Evolutionary conservation across 2,329 filamentous ascomycete genomes (phyloP).

Genomic region (Fusarium armeniacum): DNA sequence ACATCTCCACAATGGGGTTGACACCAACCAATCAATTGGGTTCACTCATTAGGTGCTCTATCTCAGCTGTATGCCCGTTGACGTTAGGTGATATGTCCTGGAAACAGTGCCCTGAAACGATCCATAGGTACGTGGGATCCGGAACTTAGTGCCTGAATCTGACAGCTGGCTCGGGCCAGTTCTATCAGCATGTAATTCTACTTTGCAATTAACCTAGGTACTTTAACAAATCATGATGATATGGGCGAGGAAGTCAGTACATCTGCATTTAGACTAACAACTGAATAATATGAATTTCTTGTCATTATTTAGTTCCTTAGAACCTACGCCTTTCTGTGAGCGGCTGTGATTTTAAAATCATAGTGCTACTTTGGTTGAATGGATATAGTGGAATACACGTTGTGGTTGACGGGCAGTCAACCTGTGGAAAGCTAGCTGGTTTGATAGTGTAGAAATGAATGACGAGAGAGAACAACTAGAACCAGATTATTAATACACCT

Average conservation of each 20-base stretch:
- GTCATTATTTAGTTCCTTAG: neutral
- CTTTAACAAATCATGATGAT: neutral
- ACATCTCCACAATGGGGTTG: neutral
- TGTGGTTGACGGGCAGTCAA: too few species aligned
- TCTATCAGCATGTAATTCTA: slow-evolving; percentile 2
- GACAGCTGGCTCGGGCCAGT: neutral
- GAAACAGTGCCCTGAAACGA: neutral
- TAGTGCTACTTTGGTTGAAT: neutral
- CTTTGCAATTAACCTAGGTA: neutral
- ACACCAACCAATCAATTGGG: neutral
- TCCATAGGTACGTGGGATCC: too few species aligned
- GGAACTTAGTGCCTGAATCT: neutral
- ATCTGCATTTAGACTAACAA: neutral
- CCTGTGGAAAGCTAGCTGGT: too few species aligned
- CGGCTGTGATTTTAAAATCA: neutral
- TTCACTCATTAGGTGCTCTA: neutral
- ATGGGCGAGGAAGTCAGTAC: slow-evolving; percentile 13
- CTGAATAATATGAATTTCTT: neutral
- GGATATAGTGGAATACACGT: too few species aligned
- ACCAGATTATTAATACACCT: neutral
- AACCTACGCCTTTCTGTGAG: neutral
- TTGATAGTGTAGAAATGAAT: too few species aligned
- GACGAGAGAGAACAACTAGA: neutral
- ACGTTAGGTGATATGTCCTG: neutral
- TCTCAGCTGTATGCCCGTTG: neutral